Conservation (phyloP, 73 alveolate species). For the Symbiodinium natans region DNA sequence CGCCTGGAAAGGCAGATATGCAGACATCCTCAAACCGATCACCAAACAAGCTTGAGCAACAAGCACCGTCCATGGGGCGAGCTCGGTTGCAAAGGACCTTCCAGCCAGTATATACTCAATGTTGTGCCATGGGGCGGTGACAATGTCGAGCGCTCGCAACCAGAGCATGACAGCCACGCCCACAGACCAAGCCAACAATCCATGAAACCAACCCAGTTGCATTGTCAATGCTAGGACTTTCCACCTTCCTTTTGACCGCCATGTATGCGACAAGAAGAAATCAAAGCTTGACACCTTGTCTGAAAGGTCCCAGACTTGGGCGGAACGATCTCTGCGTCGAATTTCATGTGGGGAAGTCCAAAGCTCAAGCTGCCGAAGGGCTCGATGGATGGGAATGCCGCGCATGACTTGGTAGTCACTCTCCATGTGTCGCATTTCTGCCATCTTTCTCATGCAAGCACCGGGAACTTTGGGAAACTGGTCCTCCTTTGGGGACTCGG, state of each 20-base stretch:
- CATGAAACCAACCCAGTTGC: conserved; percentile 56
- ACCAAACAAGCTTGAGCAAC: not conserved
- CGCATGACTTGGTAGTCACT: not conserved
- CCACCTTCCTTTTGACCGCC: conserved; percentile 48
- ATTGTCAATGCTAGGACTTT: conserved; percentile 47
- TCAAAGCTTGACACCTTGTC: conserved; percentile 24
- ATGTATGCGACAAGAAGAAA: conserved; percentile 31
- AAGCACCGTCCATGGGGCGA: not conserved
- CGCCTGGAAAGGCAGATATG: not conserved
- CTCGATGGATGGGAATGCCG: conserved; percentile 21
- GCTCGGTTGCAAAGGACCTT: not conserved
- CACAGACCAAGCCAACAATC: not conserved
- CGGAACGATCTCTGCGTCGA: conserved; percentile 2
- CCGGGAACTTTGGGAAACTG: not conserved
- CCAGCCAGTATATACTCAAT: not conserved
- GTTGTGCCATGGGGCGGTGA: conserved; percentile 4
- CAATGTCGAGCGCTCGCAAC: not conserved
- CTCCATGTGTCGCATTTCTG: conserved; percentile 4
- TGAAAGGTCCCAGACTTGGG: conserved; percentile 16
- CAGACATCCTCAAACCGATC: not conserved
- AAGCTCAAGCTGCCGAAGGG: not conserved
- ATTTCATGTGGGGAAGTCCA: conserved; percentile 32
- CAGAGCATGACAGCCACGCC: not conserved
- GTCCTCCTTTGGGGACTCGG: no score
- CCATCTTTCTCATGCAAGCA: not conserved